Evolutionary conservation across 1,284 basidiomycete genomes (phyloP).

Genomic region (Pholiota adiposa): DNA sequence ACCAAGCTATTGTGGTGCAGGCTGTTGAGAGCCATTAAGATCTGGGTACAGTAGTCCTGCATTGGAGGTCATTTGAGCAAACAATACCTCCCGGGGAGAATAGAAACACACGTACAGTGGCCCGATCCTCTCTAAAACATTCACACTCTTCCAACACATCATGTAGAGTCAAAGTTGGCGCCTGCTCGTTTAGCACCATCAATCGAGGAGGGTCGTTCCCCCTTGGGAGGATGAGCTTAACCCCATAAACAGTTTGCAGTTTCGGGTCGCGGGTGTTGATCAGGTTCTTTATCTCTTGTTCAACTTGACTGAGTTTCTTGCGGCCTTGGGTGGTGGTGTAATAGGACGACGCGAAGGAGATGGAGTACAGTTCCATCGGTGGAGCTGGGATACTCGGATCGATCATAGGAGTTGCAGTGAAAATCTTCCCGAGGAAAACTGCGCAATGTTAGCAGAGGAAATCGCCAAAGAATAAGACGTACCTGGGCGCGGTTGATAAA

Average conservation of each 20-base stretch:
- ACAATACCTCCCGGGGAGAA: neutral
- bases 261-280: neutral
- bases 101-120: conserved; percentile 46
- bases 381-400: conserved; percentile 59
- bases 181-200: conserved; percentile 67
- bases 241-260: neutral
- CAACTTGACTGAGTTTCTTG: conserved; percentile 50
- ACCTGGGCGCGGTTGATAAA: conserved; percentile 73
- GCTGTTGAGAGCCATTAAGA: conserved; percentile 65
- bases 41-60: conserved; percentile 74
- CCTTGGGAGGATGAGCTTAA: conserved; percentile 31
- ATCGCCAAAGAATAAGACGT: conserved; percentile 23
- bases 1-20: conserved; percentile 66
- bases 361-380: conserved; percentile 67
- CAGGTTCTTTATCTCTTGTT: neutral
- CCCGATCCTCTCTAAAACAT: conserved; percentile 65
- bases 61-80: neutral
- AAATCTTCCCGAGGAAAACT: conserved; percentile 69
- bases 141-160: conserved; percentile 75
- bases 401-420: conserved; percentile 72
- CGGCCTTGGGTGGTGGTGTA: conserved; percentile 65
- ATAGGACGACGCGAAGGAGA: conserved; percentile 64
- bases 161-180: conserved; percentile 62
- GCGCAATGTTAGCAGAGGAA: neutral
- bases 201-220: conserved; percentile 54